Evolutionary conservation across 2,329 filamentous ascomycete genomes (phyloP), one percentile per base, ranked within the genome.

Genomic region (Neoscytalidium dimidiatum): DNA sequence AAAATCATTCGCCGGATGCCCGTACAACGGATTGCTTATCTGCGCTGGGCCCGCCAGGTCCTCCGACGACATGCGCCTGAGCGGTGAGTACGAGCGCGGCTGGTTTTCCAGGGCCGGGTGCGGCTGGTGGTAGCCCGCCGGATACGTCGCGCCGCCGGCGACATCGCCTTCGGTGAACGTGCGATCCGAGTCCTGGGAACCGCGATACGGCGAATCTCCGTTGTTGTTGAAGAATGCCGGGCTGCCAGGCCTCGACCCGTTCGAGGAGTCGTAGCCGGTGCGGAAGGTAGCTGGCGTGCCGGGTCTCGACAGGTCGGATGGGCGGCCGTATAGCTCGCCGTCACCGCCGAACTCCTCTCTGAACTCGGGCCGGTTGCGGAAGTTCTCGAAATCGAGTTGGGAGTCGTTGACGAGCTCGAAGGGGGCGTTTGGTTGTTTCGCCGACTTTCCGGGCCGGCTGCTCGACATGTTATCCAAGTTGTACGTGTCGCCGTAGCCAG

Each of bases 401-500:
- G 86, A 86, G 71, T 98, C 94, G 0, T 91, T 88, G 0, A 98
- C 94, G 65, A 96, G 88, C 77, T 98, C 94, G 76, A 97, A 97
- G 0, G 92, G 92, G 7, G 71, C 43, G 29, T 49, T 57, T 17
- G 63, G 43, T 2, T 68, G 43, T 2, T 68, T 66, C 1, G 71
- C 71, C 11, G 73, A 64, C 67, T 89, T 89, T 65, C 88, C 88
- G 0, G 87, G 84, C 5, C 84, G 83, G 3, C 79, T 78, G 3
- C 81, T 74, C 43, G 83, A 81, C 93, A 98, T 97, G n/a, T 86
- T 80, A 71, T 94, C 90, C 79, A 97, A 85, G 1, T 85, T 86
- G 73, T 90, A 92, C 29, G 92, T 90, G 72, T 97, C 94, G 31
- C 91, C 94, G 79, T 95, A 94, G 29, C 90, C 90, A 44, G 88